Evolutionary conservation across 139 green algal genomes (phyloP), one percentile per base, ranked within the genome.

Genomic region (Micractinium conductrix): DNA sequence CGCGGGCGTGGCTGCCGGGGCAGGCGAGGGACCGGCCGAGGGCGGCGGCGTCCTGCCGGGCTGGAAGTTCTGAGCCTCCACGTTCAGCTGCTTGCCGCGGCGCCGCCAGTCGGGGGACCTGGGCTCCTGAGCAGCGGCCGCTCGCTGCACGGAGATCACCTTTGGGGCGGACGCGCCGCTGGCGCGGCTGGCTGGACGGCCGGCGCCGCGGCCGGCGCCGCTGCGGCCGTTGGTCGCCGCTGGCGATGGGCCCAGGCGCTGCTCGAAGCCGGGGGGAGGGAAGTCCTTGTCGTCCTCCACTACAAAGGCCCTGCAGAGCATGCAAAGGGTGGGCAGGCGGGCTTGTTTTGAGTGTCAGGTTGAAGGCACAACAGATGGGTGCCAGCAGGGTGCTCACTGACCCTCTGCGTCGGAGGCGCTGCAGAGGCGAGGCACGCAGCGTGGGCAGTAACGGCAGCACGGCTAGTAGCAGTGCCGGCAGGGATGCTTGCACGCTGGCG

Each of bases 41-140:
- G n/a, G n/a, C 17, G 40, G 35, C 26, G 37, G 1, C 30, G 26
- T 17, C 68, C 4, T 14, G 43, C 42, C 40, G 30, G 30, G 81
- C 70, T 79, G 72, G 71, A 80, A 86, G 81, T 86, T 44, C 55
- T 80, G 70, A 9, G 81, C 81, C 30, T 24, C 81, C 16, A 80
- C 81, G 17, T 80, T 86, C 70, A 86, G 70, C 70, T 86, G 50
- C 69, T 86, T 86, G 81, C 70, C 72, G 26, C 50, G 70, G 2
- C 48, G 70, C 53, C 69, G 70, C 17, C 70, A 55, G 48, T 42
- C 30, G 5, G 72, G 69, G 17, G 42, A 60, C 81, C 67, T 69
- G 35, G 35, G 38, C 62, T 10, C n/a, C 63, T 22, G 30, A 19
- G 17, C 30, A 63, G 55, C 55, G 14, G 19, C 70, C 37, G 45